These are phyloP conservation scores for Naegleria fowleri DNA, from an alignment of 208 protist species.

Conservation along the genomic window DNA sequence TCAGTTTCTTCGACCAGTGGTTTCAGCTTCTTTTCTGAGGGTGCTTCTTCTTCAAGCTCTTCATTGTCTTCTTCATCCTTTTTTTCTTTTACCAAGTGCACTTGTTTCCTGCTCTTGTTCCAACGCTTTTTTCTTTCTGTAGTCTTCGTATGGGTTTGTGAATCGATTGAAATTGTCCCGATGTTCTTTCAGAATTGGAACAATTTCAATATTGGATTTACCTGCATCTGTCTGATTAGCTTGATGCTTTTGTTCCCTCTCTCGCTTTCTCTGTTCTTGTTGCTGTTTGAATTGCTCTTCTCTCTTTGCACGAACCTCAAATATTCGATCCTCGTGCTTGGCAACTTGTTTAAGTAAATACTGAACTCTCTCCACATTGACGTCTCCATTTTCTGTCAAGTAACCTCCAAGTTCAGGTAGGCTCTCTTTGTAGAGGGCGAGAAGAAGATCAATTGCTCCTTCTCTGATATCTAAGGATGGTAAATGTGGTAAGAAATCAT, in stretches of 20 bases:
- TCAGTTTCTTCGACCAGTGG: background rate
- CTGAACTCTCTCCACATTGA: conserved; percentile 64
- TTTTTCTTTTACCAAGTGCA: background rate
- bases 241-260: background rate
- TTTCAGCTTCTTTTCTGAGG: background rate
- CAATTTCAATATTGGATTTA: conserved; percentile 29
- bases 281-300: background rate
- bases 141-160: background rate
- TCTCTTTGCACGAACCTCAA: background rate
- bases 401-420: conserved; percentile 62
- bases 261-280: background rate
- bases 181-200: background rate
- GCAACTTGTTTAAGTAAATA: conserved; percentile 63
- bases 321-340: conserved; percentile 62
- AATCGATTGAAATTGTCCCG: background rate
- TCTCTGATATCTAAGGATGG: conserved; percentile 88
- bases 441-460: conserved; percentile 71
- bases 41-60: background rate
- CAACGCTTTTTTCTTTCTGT: background rate
- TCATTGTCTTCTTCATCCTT: background rate
- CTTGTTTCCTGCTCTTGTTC: background rate
- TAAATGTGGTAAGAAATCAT: conserved; percentile 96
- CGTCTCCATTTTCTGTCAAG: conserved; percentile 62
- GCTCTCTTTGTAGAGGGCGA: conserved; percentile 68
- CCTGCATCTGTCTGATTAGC: conserved; percentile 47